Conservation (phyloP, 2,329 filamentous ascomycete genomes). For the Claviceps capensis region DNA sequence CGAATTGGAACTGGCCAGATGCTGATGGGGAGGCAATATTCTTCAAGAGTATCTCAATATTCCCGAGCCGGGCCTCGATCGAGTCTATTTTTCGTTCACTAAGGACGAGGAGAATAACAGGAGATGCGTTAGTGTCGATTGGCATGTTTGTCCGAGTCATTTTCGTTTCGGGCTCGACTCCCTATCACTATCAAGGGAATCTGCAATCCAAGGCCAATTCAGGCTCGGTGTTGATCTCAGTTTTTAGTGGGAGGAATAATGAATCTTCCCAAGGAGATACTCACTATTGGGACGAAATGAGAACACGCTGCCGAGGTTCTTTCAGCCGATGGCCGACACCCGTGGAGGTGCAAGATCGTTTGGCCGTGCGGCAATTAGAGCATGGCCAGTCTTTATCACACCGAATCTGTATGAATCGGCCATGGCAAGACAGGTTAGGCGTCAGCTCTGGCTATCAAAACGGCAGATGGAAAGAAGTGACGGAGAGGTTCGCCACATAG, state of each 20-base stretch:
- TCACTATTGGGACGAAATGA: conserved; percentile 49
- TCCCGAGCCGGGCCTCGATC: conserved; percentile 30
- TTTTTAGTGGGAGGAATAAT: not conserved
- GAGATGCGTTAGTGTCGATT: not conserved
- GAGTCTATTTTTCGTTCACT: conserved; percentile 41
- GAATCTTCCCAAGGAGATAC: conserved; percentile 11
- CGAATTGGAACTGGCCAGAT: conserved; percentile 9
- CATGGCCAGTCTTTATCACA: conserved; percentile 46
- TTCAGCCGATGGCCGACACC: conserved; percentile 40
- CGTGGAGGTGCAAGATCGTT: conserved; percentile 39
- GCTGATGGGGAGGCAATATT: conserved; percentile 19
- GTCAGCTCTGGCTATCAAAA: conserved; percentile 4
- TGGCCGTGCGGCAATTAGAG: conserved; percentile 41
- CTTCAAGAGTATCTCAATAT: conserved; percentile 30
- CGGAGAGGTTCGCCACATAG: not conserved
- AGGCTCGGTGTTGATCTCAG: not conserved
- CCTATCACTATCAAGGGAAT: not conserved
- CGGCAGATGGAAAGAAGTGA: not conserved
- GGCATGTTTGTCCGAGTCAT: not conserved
- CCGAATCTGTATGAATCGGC: conserved; percentile 29
- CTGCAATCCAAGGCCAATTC: not conserved
- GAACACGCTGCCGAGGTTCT: conserved; percentile 39
- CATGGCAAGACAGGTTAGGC: not conserved
- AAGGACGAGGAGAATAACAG: not conserved
- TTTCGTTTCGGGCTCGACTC: not conserved